Conservation (phyloP, 345 rosid genomes). For the Acer campestre region DNA sequence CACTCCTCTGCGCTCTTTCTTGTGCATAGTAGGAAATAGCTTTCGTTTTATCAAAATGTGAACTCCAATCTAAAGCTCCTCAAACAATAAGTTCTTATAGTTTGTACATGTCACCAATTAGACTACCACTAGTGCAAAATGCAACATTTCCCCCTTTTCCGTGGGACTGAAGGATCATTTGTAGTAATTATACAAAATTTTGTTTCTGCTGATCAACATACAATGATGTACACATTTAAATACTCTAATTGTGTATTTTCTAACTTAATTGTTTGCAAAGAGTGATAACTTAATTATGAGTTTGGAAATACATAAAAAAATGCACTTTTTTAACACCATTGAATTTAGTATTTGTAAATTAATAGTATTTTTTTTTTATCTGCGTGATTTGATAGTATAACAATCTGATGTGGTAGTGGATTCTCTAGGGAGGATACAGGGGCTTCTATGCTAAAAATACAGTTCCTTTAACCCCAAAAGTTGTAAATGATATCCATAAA, state of each 20-base stretch:
- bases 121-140: background rate
- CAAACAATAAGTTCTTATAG: background rate
- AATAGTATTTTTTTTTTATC: background rate
- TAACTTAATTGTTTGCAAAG: background rate
- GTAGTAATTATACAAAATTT: background rate
- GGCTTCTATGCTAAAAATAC: slow-evolving; percentile 90
- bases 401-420: slow-evolving; percentile 7
- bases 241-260: background rate
- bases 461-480: slow-evolving; percentile 60
- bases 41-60: background rate
- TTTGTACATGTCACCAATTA: background rate
- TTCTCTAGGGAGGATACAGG: slow-evolving; percentile 79
- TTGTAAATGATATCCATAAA: slow-evolving; percentile 86
- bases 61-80: background rate
- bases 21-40: background rate
- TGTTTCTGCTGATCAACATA: background rate
- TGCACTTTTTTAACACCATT: background rate
- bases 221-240: background rate
- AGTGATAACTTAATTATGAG: background rate
- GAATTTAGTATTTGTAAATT: slow-evolving; percentile 1
- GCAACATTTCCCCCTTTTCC: background rate
- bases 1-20: background rate
- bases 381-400: background rate
- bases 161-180: background rate
- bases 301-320: background rate